These are phyloP conservation scores for Cladorrhinum samala DNA, from an alignment of 495 filamentous ascomycete genomes.

Conservation along the genomic window DNA sequence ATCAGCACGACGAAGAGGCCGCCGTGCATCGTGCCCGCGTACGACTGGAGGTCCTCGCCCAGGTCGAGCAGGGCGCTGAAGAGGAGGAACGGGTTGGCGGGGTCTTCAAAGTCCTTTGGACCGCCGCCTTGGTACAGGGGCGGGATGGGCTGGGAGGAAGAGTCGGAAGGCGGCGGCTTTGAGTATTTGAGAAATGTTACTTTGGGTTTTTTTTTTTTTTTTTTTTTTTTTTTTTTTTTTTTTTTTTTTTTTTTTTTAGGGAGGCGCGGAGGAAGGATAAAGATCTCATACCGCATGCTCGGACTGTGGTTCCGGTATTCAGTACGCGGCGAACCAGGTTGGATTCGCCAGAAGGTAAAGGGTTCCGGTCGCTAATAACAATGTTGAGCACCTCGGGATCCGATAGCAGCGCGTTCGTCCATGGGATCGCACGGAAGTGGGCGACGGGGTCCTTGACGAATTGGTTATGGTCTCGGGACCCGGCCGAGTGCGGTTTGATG, in stretches of 20 bases:
- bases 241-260: background rate
- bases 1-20: slow-evolving; percentile 17
- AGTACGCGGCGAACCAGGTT: slow-evolving; percentile 16
- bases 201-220: no score
- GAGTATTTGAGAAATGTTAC: no score
- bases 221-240: slow-evolving; percentile 3
- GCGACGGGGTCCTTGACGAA: slow-evolving; percentile 16
- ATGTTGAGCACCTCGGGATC: slow-evolving; percentile 15
- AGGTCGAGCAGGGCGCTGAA: slow-evolving; percentile 22
- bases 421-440: slow-evolving; percentile 21
- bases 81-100: slow-evolving; percentile 17
- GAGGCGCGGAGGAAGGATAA: slow-evolving; percentile 12
- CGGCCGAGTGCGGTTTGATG: slow-evolving; percentile 7
- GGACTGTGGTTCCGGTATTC: slow-evolving; percentile 14
- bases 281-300: slow-evolving; percentile 20
- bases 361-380: slow-evolving; percentile 15
- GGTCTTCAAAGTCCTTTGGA: slow-evolving; percentile 13
- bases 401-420: slow-evolving; percentile 11
- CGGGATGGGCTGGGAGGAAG: no score
- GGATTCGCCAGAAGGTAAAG: slow-evolving; percentile 14
- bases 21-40: slow-evolving; percentile 16
- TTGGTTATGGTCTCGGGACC: slow-evolving; percentile 16
- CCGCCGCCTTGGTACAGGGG: slow-evolving; percentile 16
- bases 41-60: slow-evolving; percentile 18
- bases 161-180: no score